Conservation (phyloP, 768 basidiomycete genomes). For the Cystobasidium tubakii region DNA sequence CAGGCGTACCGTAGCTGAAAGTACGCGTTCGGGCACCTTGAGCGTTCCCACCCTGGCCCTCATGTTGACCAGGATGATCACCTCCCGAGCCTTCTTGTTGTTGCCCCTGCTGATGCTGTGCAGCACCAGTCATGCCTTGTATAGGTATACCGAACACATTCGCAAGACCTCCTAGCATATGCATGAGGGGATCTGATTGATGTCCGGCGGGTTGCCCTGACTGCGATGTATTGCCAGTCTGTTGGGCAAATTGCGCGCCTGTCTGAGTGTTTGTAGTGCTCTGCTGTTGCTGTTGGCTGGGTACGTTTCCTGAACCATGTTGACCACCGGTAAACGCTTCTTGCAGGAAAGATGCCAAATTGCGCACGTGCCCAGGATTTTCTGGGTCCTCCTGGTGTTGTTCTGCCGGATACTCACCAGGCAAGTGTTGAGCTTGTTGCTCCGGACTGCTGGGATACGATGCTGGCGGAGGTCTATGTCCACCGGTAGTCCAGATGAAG, state of each 20-base stretch:
- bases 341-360: conserved; percentile 26
- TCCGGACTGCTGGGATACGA: neutral
- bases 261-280: neutral
- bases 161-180: conserved; percentile 20
- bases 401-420: neutral
- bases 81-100: neutral
- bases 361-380: neutral
- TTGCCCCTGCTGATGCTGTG: neutral
- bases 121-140: neutral
- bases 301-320: neutral
- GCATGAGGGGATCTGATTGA: neutral
- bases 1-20: conserved; percentile 14
- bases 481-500: conserved; percentile 3
- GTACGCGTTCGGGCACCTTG: neutral
- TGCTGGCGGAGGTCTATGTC: neutral
- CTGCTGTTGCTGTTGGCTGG: neutral
- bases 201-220: neutral
- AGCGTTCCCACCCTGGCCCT: neutral
- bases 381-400: neutral
- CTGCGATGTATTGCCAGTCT: neutral
- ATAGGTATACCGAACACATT: neutral
- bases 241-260: neutral
- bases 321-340: conserved; percentile 23
- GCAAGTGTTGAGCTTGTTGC: neutral
- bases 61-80: neutral